phyloP scores from a whole-genome alignment of 179 eudicot genomes.

The Carnegiea gigantea region DNA sequence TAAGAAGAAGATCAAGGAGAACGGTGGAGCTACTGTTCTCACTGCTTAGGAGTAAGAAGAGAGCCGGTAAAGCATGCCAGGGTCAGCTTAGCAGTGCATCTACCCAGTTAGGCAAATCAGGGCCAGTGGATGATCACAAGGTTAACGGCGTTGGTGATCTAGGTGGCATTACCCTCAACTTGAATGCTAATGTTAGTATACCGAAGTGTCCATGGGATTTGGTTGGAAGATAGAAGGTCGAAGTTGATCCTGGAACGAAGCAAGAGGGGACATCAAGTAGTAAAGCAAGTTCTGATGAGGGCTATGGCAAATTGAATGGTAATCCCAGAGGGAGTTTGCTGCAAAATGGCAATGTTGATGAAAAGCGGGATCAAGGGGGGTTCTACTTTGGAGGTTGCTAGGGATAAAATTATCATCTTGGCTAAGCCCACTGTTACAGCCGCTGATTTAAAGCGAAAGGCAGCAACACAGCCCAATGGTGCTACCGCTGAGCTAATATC shows the following conservation, averaged over 20 bases:
- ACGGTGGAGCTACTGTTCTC: constrained; percentile 61
- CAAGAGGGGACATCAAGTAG: constrained; percentile 21
- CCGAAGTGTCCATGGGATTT: constrained; percentile 46
- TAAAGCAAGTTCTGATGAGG: constrained; percentile 13
- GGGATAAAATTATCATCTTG: constrained; percentile 48
- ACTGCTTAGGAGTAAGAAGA: constrained; percentile 44
- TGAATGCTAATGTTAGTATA: constrained; percentile 27
- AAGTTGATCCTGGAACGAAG: constrained; percentile 27
- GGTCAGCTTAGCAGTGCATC: constrained; percentile 20
- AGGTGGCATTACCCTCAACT: constrained; percentile 34
- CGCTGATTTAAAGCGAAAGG: constrained; percentile 50
- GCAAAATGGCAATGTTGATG: constrained; percentile 22
- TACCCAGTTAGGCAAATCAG: constrained; percentile 16
- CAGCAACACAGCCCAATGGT: constrained; percentile 25
- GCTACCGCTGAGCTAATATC: constrained; percentile 23
- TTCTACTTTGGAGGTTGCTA: constrained; percentile 15
- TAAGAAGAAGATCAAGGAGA: constrained; percentile 69
- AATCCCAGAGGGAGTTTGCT: neutral
- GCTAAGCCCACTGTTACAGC: constrained; percentile 34
- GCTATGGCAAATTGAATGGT: constrained; percentile 15
- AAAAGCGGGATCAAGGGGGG: constrained; percentile 19
- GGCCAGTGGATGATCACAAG: constrained; percentile 20
- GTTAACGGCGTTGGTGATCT: constrained; percentile 22
- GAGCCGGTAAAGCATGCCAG: constrained; percentile 11
- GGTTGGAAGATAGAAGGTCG: constrained; percentile 44